Base-by-base conservation (phyloP, 768 basidiomycete species). In the Leccinellum albellum region DNA sequence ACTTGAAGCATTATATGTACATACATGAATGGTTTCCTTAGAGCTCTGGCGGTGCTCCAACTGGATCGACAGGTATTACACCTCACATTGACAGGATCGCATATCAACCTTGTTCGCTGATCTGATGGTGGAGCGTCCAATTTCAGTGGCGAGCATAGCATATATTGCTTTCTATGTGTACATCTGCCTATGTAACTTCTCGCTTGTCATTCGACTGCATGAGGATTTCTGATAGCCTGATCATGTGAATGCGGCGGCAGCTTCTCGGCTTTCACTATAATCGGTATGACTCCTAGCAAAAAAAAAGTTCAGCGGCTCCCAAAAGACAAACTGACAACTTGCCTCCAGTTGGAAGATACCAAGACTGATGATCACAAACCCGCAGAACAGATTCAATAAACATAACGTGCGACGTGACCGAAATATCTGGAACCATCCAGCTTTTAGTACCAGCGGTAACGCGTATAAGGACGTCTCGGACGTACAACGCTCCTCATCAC, bases 361-460 rank as follows among this genome's bases (percentile, higher is more conserved):
- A 83, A 9, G 53, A 57, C 2, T 66, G 64, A 17, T 84, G 77
- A 4, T 75, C 80, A 28, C 83, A 69, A 0, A 76, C 76, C 4
- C 66, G 71, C 61, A 87, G 61, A 50, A 88, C 80, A 0, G 79
- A 82, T 44, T 78, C 76, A 42, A 86, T 85, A 58, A 85, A 79
- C 1, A 81, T 85, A 14, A 81, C 76, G 64, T 91, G 88, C 1
- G 83, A 80, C 1, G 86, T 86, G 57, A 89, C 78, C 5, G 86
- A 84, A 17, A 89, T 79, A 61, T 81, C 88, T 89, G 45, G 26
- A 48, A 37, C 7, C 29, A 13, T 37, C 55, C 32, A 50, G 37
- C 47, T n/a, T 15, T 8, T 46, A 29, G 17, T n/a, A 24, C 5
- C 29, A 37, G 17, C 9, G 17, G 17, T 37, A 17, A 9, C 17